A percentile compares a stretch with the other conserved stretches of the same genome.
Evolutionary conservation across 73 alveolate species (phyloP).

Genomic region (Breviolum minutum): DNA sequence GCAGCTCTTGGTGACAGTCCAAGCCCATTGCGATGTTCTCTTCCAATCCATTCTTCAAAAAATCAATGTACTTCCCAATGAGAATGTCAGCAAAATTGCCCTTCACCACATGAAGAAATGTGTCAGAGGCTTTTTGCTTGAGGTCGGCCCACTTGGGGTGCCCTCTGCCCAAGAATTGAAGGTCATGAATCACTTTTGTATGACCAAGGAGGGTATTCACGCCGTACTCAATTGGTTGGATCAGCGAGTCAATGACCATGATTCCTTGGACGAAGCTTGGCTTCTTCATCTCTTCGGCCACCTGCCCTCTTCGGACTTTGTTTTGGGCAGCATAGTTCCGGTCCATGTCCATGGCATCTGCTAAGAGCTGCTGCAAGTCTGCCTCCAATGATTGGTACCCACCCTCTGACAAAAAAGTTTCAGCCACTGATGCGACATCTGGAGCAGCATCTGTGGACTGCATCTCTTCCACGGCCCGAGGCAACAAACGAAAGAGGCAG

Average conservation of each 20-base stretch:
- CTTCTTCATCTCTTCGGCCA: neutral
- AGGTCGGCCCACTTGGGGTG: neutral
- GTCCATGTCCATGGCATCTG: neutral
- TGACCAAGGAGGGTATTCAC: neutral
- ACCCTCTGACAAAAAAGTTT: neutral
- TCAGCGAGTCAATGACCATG: neutral
- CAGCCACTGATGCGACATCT: neutral
- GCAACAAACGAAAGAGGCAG: neutral
- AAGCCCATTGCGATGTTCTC: neutral
- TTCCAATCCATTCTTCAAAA: neutral
- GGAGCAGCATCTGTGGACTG: neutral
- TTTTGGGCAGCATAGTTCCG: neutral
- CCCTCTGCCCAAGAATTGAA: neutral
- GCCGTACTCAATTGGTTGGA: neutral
- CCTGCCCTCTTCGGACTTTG: neutral
- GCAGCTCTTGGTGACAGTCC: neutral
- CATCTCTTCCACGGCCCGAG: neutral
- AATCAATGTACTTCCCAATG: neutral
- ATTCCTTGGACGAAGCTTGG: neutral
- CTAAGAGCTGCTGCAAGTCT: neutral
- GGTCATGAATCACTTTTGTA: neutral
- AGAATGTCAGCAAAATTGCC: neutral
- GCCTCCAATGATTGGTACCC: neutral
- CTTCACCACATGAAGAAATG: neutral
- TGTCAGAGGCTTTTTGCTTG: neutral